These are phyloP conservation scores for Zymoseptoria pseudotritici DNA, from an alignment of 2,329 filamentous ascomycete genomes.

Conservation along the genomic window DNA sequence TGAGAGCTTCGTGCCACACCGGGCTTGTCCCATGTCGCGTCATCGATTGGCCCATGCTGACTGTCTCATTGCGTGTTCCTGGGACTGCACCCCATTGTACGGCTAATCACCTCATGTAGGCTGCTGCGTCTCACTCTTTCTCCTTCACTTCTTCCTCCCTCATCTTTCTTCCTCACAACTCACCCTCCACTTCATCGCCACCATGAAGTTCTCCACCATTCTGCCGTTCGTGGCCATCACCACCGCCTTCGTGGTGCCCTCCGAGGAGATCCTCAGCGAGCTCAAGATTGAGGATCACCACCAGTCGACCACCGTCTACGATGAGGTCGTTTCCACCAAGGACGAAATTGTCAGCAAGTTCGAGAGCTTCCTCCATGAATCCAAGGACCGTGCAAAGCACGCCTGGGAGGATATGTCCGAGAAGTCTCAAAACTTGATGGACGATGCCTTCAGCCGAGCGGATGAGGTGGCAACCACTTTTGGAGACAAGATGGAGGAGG, in stretches of 20 bases:
- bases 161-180: neutral
- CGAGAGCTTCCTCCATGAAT: constrained; percentile 11
- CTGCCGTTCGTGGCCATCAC: constrained; percentile 44
- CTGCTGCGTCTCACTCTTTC: neutral
- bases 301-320: constrained; percentile 23
- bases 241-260: constrained; percentile 48
- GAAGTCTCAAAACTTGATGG: constrained; percentile 33
- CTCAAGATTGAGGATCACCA: constrained; percentile 34
- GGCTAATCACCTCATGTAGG: constrained; percentile 1
- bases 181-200: neutral
- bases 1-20: neutral
- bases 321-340: constrained; percentile 29
- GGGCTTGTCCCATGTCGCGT: constrained; percentile 7
- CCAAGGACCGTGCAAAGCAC: constrained; percentile 22
- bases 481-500: constrained; percentile 37
- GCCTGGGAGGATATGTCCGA: constrained; percentile 24
- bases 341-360: constrained; percentile 25
- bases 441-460: constrained; percentile 37
- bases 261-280: constrained; percentile 41
- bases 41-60: constrained; percentile 14
- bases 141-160: neutral
- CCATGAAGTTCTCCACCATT: constrained; percentile 44
- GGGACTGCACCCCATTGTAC: neutral
- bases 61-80: constrained; percentile 11
- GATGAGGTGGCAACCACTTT: constrained; percentile 33